Evolutionary conservation across 805 yeast species (phyloP).

Genomic region (Metschnikowia sp.): DNA sequence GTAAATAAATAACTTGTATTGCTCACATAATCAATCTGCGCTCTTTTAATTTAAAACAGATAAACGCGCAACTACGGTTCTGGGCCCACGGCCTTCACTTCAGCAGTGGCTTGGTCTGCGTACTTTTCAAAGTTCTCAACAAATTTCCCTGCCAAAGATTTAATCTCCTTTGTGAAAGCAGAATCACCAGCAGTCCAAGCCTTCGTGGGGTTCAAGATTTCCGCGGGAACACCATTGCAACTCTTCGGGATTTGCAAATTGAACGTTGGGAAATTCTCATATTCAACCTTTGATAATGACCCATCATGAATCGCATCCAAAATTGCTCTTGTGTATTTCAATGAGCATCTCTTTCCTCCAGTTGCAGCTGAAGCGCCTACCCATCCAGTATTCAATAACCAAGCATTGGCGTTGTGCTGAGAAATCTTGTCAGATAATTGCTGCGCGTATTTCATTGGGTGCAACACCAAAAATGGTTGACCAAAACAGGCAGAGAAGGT

Average conservation of each 20-base stretch:
- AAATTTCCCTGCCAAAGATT: constrained; percentile 71
- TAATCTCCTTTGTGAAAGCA: constrained; percentile 39
- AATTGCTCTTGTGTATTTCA: constrained; percentile 96
- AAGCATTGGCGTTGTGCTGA: constrained; percentile 84
- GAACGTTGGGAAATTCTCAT: constrained; percentile 81
- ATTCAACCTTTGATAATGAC: constrained; percentile 72
- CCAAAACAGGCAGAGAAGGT: constrained; percentile 98
- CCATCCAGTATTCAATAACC: constrained; percentile 99
- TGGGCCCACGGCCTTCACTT: constrained; percentile 94
- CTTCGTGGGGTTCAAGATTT: constrained; percentile 80
- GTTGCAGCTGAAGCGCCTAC: constrained; percentile 87
- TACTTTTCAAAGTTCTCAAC: constrained; percentile 85
- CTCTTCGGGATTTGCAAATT: constrained; percentile 82
- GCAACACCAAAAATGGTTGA: constrained; percentile 96
- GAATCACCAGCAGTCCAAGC: constrained; percentile 60
- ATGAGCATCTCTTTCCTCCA: constrained; percentile 97
- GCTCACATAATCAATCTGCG: too few species aligned
- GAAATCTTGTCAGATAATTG: constrained; percentile 92
- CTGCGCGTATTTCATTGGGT: constrained; percentile 96
- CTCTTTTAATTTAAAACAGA: too few species aligned
- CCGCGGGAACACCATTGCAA: constrained; percentile 78
- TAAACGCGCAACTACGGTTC: constrained; percentile 22
- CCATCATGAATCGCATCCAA: constrained; percentile 94
- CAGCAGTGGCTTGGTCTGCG: constrained; percentile 74
- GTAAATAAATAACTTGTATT: neutral